Percentiles rank a stretch among this genome's conserved stretches.
Conservation (phyloP, 179 eudicot genomes). For the Carnegiea gigantea region DNA sequence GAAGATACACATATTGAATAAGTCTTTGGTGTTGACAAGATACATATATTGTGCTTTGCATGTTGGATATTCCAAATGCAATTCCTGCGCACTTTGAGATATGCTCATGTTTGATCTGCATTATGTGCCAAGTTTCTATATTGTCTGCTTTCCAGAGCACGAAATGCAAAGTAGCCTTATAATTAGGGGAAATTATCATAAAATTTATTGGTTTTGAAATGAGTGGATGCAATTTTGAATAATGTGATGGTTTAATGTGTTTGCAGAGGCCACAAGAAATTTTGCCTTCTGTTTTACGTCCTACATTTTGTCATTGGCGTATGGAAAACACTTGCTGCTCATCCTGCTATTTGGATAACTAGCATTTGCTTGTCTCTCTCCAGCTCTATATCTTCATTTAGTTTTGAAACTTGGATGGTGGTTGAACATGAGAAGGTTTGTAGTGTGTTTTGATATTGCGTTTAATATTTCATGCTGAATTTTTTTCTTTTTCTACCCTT, state of each 20-base stretch:
- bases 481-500: too few species aligned
- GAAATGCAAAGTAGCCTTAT: neutral
- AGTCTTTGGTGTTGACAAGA: neutral
- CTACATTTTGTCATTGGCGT: constrained; percentile 68
- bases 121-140: neutral
- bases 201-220: constrained; percentile 5
- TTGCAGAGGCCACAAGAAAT: constrained; percentile 88
- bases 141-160: neutral
- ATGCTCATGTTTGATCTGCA: neutral
- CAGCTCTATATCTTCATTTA: constrained; percentile 71
- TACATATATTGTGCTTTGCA: neutral
- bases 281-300: constrained; percentile 66
- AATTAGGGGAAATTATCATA: neutral
- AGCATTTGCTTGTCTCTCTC: constrained; percentile 77
- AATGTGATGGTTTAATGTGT: constrained; percentile 23
- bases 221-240: constrained; percentile 14
- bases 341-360: constrained; percentile 66
- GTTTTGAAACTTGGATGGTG: constrained; percentile 96
- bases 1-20: neutral
- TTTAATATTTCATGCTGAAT: neutral
- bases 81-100: neutral
- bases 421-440: constrained; percentile 89
- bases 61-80: neutral
- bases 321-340: constrained; percentile 54
- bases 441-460: neutral